A percentile compares a stretch with the other conserved stretches of the same genome.
phyloP scores from a whole-genome alignment of 306 rosid genomes.

The Sechiopsis laciniata region DNA sequence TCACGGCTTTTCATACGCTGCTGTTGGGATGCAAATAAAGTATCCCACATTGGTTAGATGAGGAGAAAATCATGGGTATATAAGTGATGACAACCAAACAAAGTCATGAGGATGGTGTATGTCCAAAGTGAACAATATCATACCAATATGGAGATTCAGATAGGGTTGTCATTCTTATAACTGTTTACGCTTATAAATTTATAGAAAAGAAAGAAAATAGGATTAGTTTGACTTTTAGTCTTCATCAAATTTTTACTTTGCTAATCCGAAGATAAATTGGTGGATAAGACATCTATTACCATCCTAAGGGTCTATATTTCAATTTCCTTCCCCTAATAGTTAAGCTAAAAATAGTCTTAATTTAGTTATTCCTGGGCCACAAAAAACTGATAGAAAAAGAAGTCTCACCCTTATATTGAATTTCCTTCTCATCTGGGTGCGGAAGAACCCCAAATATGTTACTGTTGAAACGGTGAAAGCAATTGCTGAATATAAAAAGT shows the following conservation, averaged over 20 bases:
- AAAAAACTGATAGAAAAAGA: conserved; percentile 11
- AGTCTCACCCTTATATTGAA: conserved; percentile 81
- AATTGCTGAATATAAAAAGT: conserved; percentile 64
- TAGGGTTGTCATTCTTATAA: no score
- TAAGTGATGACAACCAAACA: no score
- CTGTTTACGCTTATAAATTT: background rate
- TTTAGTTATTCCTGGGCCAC: background rate
- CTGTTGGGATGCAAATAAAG: no score
- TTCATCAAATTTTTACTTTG: background rate
- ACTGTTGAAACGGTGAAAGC: conserved; percentile 53
- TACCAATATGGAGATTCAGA: no score
- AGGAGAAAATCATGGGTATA: no score
- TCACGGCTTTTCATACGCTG: background rate
- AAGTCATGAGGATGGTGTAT: no score
- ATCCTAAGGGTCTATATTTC: background rate
- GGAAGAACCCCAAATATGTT: conserved; percentile 72
- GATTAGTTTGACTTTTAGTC: background rate
- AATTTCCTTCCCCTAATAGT: background rate
- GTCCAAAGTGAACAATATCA: no score
- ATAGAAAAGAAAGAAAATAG: background rate
- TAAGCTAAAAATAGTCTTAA: background rate
- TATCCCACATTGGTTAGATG: no score
- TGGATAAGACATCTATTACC: background rate
- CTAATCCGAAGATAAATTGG: background rate
- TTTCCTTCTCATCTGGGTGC: conserved; percentile 74